phyloP scores from a whole-genome alignment of 257 asterid species.

The Ajuga chamaepitys region DNA sequence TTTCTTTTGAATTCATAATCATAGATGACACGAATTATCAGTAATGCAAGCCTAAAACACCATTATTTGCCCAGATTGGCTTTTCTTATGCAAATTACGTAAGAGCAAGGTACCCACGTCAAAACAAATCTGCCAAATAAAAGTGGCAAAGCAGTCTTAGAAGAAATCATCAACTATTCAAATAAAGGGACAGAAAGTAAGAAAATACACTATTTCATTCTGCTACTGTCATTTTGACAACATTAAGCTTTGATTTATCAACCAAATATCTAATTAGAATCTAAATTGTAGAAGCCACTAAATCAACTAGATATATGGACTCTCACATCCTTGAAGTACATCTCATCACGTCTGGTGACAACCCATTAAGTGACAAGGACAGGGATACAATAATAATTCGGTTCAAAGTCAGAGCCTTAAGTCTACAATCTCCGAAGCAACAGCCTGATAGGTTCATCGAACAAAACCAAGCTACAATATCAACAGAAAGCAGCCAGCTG shows the following conservation, averaged over 20 bases:
- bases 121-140: background rate
- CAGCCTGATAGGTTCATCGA: background rate
- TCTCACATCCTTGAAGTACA: too few species aligned
- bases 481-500: background rate
- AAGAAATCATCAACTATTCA: background rate
- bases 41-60: background rate
- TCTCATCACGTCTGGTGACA: background rate
- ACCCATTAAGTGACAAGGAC: background rate
- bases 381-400: background rate
- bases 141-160: background rate
- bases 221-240: background rate
- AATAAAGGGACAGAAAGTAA: background rate
- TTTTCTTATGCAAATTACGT: background rate
- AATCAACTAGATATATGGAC: background rate
- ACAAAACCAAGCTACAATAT: background rate
- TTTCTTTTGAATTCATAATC: constrained; percentile 5
- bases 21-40: background rate
- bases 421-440: background rate
- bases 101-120: constrained; percentile 1
- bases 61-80: background rate
- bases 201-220: background rate
- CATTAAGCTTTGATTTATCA: background rate
- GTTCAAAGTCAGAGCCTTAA: background rate
- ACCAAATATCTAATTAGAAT: background rate
- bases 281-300: background rate